Percentiles rank a stretch among this genome's conserved stretches.
phyloP scores from a whole-genome alignment of 768 basidiomycete genomes.

The Lentinula lateritia region DNA sequence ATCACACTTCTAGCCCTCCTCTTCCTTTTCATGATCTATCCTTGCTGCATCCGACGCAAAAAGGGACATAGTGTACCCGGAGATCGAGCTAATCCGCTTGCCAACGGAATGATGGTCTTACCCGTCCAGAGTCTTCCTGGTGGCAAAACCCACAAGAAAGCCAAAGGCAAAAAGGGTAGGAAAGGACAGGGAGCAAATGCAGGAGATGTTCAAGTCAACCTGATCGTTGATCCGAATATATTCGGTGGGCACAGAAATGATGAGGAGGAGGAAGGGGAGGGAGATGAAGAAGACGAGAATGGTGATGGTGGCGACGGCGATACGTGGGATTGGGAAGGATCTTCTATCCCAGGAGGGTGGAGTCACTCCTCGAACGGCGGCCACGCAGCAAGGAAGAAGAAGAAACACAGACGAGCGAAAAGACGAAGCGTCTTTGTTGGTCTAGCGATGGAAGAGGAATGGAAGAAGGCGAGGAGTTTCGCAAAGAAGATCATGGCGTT shows the following conservation, averaged over 20 bases:
- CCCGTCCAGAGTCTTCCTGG: slow-evolving; percentile 52
- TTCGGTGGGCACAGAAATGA: slow-evolving; percentile 37
- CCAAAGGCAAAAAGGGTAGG: slow-evolving; percentile 33
- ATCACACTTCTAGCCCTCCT: slow-evolving; percentile 45
- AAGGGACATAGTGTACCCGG: slow-evolving; percentile 14
- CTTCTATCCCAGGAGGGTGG: slow-evolving; percentile 30
- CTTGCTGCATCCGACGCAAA: slow-evolving; percentile 41
- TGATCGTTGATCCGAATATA: slow-evolving; percentile 64
- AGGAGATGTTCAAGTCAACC: slow-evolving; percentile 61
- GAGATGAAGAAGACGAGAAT: slow-evolving; percentile 31
- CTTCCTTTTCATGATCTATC: slow-evolving; percentile 53
- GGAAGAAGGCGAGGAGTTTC: slow-evolving; percentile 51
- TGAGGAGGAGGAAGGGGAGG: slow-evolving; percentile 26
- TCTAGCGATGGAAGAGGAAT: slow-evolving; percentile 58
- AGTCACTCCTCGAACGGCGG: slow-evolving; percentile 21
- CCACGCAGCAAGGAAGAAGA: slow-evolving; percentile 13
- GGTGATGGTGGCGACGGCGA: slow-evolving; percentile 29
- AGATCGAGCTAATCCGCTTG: slow-evolving; percentile 16
- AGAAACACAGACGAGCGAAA: slow-evolving; percentile 27
- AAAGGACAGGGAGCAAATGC: slow-evolving; percentile 31
- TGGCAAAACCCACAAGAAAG: slow-evolving; percentile 34
- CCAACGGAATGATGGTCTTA: slow-evolving; percentile 54
- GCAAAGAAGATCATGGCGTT: slow-evolving; percentile 46
- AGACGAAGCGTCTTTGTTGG: slow-evolving; percentile 51
- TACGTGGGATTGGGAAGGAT: slow-evolving; percentile 11